Percentiles rank a stretch among this genome's conserved stretches.
phyloP scores from a whole-genome alignment of 2,329 filamentous ascomycete species.

The Ceratocystis cacaofunesta region DNA sequence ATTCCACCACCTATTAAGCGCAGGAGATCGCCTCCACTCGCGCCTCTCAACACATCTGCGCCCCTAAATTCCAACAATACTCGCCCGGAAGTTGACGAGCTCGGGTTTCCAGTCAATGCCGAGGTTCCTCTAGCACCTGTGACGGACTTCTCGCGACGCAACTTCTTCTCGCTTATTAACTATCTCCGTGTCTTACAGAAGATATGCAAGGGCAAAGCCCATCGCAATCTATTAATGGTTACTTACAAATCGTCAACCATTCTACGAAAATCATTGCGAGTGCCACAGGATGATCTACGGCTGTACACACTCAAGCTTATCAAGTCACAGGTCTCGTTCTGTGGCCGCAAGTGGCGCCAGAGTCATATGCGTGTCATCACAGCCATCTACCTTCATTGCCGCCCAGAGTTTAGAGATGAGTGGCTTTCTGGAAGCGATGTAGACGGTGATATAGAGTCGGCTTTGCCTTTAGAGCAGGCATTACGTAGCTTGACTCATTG shows the following conservation, averaged over 20 bases:
- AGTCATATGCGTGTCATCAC: conserved; percentile 98
- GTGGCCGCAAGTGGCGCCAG: conserved; percentile 94
- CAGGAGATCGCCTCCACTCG: conserved; percentile 33
- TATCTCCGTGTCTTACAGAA: conserved; percentile 95
- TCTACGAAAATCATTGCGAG: conserved; percentile 77
- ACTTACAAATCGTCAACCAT: conserved; percentile 92
- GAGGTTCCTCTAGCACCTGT: conserved; percentile 61
- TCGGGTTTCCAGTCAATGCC: conserved; percentile 58
- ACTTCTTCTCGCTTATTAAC: conserved; percentile 91
- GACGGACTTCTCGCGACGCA: conserved; percentile 79
- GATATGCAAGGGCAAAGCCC: conserved; percentile 87
- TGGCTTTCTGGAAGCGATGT: conserved; percentile 87
- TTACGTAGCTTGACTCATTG: conserved; percentile 82
- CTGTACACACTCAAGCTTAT: conserved; percentile 95
- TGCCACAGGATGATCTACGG: conserved; percentile 73
- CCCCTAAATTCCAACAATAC: not conserved
- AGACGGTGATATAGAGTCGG: conserved; percentile 86
- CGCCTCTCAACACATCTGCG: conserved; percentile 21
- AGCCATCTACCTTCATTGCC: conserved; percentile 84
- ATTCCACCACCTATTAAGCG: conserved; percentile 68
- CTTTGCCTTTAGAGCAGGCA: conserved; percentile 80
- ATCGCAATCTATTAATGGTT: conserved; percentile 83
- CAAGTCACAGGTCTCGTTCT: conserved; percentile 97
- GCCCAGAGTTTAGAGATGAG: conserved; percentile 84
- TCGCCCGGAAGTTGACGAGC: conserved; percentile 62